Conservation (phyloP, 345 rosid genomes). For the Brassica rapa region DNA sequence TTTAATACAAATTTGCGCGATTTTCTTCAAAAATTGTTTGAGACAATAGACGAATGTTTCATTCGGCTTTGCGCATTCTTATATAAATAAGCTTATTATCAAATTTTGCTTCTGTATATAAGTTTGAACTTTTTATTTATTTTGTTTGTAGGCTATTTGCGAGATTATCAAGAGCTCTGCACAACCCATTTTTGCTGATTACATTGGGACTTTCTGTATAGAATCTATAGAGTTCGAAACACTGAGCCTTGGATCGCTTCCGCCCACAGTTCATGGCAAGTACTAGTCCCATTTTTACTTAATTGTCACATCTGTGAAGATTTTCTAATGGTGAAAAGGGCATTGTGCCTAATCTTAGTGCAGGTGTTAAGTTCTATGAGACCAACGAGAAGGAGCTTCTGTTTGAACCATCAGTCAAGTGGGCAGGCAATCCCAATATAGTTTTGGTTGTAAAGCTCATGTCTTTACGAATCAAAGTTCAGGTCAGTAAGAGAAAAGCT, state of each 20-base stretch:
- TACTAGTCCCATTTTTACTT: not conserved
- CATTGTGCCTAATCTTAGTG: not conserved
- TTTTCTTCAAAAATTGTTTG: too few species aligned
- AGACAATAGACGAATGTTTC: too few species aligned
- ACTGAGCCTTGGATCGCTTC: slow-evolving; percentile 65
- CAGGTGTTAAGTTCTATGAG: slow-evolving; percentile 68
- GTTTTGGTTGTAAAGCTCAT: slow-evolving; percentile 56
- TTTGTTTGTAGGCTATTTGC: slow-evolving; percentile 56
- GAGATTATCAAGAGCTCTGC: slow-evolving; percentile 47
- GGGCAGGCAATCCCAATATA: slow-evolving; percentile 84
- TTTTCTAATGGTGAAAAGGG: slow-evolving; percentile 1
- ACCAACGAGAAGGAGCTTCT: slow-evolving; percentile 72
- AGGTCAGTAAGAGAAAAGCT: slow-evolving; percentile 48
- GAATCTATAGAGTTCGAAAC: slow-evolving; percentile 56
- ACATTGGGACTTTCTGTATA: slow-evolving; percentile 52
- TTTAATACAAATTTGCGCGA: too few species aligned
- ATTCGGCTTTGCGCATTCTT: not conserved
- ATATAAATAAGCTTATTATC: not conserved
- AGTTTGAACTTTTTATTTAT: not conserved
- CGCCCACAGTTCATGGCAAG: slow-evolving; percentile 66
- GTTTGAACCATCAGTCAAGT: slow-evolving; percentile 68
- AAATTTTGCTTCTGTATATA: not conserved
- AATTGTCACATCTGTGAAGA: not conserved
- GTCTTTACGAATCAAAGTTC: slow-evolving; percentile 55
- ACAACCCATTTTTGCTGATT: slow-evolving; percentile 62